phyloP scores from a whole-genome alignment of 169 alveolate genomes.

The Plasmodium gallinaceum region DNA sequence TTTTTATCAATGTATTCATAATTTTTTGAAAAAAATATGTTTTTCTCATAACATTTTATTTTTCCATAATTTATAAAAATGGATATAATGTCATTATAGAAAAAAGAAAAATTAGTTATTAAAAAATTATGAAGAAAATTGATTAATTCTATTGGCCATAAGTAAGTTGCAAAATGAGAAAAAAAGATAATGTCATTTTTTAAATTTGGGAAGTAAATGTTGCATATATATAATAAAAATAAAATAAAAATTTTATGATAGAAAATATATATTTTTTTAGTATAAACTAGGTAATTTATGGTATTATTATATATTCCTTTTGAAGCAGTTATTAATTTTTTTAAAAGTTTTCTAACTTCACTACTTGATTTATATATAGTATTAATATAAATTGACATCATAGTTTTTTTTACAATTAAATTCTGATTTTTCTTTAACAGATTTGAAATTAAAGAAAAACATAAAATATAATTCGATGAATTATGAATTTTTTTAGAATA shows the following conservation, averaged over 20 bases:
- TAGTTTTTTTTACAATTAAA: conserved; percentile 58
- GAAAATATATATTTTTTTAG: conserved; percentile 50
- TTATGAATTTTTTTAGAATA: conserved; percentile 5
- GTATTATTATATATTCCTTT: conserved; percentile 71
- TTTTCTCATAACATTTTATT: conserved; percentile 34
- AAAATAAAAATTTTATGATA: conserved; percentile 71
- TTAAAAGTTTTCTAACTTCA: conserved; percentile 63
- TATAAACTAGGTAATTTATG: conserved; percentile 42
- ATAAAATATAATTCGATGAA: conserved; percentile 39
- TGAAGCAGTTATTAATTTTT: conserved; percentile 72
- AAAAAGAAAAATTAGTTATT: conserved; percentile 45
- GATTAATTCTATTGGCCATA: conserved; percentile 74
- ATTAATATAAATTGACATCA: conserved; percentile 55
- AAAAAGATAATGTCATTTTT: conserved; percentile 67
- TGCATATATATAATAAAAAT: conserved; percentile 70
- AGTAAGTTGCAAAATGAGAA: conserved; percentile 49
- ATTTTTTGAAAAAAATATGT: conserved; percentile 31
- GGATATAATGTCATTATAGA: conserved; percentile 46
- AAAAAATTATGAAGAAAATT: conserved; percentile 73
- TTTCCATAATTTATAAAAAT: conserved; percentile 40
- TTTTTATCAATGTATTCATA: conserved; percentile 26
- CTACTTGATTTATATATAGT: conserved; percentile 52
- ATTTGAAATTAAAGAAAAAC: conserved; percentile 73
- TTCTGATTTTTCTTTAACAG: conserved; percentile 65
- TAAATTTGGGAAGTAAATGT: conserved; percentile 61